Conservation (phyloP, 1,284 basidiomycete species). For the Ceratobasidium sp. region DNA sequence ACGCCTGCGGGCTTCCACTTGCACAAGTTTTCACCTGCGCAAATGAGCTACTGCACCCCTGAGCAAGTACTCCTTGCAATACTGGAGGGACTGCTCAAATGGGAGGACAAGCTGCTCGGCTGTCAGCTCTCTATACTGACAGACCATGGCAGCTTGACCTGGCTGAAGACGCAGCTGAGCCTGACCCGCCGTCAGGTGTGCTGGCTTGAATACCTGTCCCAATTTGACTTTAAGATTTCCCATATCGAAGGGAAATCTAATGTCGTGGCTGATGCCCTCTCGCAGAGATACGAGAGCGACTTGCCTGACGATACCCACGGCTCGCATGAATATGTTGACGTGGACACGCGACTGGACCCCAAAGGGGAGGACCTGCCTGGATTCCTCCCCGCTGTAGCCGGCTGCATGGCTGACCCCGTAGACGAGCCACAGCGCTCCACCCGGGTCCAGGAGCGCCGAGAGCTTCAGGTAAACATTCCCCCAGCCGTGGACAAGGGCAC, state of each 20-base stretch:
- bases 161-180: conserved; percentile 56
- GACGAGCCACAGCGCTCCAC: too few species aligned
- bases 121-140: conserved; percentile 56
- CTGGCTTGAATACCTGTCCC: conserved; percentile 58
- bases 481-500: too few species aligned
- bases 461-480: too few species aligned
- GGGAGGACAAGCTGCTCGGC: conserved; percentile 59
- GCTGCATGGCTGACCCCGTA: too few species aligned
- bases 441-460: too few species aligned
- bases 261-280: conserved; percentile 34
- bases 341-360: conserved; percentile 54
- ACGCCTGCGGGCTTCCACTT: conserved; percentile 56
- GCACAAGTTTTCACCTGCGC: conserved; percentile 57
- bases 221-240: conserved; percentile 56
- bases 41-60: conserved; percentile 60
- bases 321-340: conserved; percentile 53
- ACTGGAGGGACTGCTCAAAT: conserved; percentile 56
- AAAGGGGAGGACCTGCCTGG: conserved; percentile 53
- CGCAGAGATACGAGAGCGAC: conserved; percentile 55
- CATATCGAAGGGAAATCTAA: conserved; percentile 55
- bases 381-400: neutral
- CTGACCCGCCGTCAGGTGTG: conserved; percentile 55
- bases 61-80: conserved; percentile 58
- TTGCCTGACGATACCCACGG: conserved; percentile 50
- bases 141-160: conserved; percentile 59